A percentile compares a stretch with the other conserved stretches of the same genome.
These are phyloP conservation scores for Hypoxylon rickii DNA, from an alignment of 495 filamentous ascomycete genomes.

Conservation along the genomic window DNA sequence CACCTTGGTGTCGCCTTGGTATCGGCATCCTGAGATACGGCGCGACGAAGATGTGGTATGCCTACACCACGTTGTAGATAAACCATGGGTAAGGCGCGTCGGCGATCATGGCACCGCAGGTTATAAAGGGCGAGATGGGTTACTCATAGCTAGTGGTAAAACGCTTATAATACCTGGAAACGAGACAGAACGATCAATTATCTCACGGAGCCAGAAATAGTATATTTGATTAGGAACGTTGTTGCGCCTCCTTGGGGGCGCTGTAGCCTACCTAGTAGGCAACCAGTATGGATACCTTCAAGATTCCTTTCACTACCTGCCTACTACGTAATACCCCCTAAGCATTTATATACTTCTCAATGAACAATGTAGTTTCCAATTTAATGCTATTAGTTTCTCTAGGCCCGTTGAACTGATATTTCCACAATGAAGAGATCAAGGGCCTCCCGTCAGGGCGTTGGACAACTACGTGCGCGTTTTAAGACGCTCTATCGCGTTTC, in stretches of 20 bases:
- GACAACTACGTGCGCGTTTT: no score
- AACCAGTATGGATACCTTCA: no score
- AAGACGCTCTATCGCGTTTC: no score
- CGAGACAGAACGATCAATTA: conserved; percentile 9
- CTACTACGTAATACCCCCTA: no score
- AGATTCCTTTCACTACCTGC: no score
- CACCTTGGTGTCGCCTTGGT: conserved; percentile 58
- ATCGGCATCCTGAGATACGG: conserved; percentile 60
- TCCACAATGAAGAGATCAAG: no score
- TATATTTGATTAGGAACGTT: neutral
- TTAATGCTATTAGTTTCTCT: no score
- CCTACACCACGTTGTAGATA: conserved; percentile 61
- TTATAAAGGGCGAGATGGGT: conserved; percentile 50
- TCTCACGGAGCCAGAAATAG: neutral
- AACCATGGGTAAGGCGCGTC: conserved; percentile 57
- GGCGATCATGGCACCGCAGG: conserved; percentile 48
- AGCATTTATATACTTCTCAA: no score
- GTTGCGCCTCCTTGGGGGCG: conserved; percentile 5
- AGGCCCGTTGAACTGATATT: no score
- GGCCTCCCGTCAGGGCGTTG: no score
- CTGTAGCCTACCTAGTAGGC: no score
- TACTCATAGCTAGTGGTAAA: conserved; percentile 57
- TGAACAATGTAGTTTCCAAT: neutral
- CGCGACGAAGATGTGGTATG: conserved; percentile 52
- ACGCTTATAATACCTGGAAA: conserved; percentile 40